Conservation (phyloP, 2,329 filamentous ascomycete species). For the Aspergillus floridensis region DNA sequence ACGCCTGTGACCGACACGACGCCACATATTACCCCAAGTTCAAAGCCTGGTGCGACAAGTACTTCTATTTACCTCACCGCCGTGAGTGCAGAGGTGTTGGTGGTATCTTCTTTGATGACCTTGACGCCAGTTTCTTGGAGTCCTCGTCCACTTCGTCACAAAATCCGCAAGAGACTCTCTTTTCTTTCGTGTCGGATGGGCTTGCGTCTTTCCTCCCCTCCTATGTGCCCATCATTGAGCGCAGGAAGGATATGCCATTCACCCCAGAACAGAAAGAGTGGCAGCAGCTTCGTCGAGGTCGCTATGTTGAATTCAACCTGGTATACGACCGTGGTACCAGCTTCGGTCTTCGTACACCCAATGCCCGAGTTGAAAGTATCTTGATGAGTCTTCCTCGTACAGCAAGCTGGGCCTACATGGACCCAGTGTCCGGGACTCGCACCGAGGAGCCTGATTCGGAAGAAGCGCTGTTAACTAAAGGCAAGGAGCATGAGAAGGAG, state of each 20-base stretch:
- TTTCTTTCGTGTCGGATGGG: slow-evolving; percentile 83
- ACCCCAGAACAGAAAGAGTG: slow-evolving; percentile 85
- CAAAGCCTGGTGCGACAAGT: slow-evolving; percentile 98
- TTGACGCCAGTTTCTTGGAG: slow-evolving; percentile 61
- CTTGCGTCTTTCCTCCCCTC: slow-evolving; percentile 83
- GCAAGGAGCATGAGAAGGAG: slow-evolving; percentile 62
- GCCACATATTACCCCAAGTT: slow-evolving; percentile 88
- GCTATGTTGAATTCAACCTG: slow-evolving; percentile 98
- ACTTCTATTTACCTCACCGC: slow-evolving; percentile 92
- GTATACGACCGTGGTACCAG: slow-evolving; percentile 94
- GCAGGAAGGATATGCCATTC: slow-evolving; percentile 87
- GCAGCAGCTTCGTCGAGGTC: slow-evolving; percentile 91
- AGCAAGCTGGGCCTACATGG: slow-evolving; percentile 95
- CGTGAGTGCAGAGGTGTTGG: slow-evolving; percentile 83
- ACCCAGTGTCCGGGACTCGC: slow-evolving; percentile 52
- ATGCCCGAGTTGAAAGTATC: slow-evolving; percentile 90
- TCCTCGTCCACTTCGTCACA: slow-evolving; percentile 53
- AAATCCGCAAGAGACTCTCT: slow-evolving; percentile 83
- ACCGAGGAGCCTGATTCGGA: slow-evolving; percentile 50
- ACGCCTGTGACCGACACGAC: slow-evolving; percentile 90
- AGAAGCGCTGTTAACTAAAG: slow-evolving; percentile 34
- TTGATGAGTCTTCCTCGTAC: slow-evolving; percentile 94
- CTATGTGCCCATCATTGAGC: slow-evolving; percentile 85
- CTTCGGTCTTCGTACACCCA: slow-evolving; percentile 90
- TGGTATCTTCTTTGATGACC: slow-evolving; percentile 97